phyloP scores from a whole-genome alignment of 345 rosid genomes.

The Mallotus nudiflorus region DNA sequence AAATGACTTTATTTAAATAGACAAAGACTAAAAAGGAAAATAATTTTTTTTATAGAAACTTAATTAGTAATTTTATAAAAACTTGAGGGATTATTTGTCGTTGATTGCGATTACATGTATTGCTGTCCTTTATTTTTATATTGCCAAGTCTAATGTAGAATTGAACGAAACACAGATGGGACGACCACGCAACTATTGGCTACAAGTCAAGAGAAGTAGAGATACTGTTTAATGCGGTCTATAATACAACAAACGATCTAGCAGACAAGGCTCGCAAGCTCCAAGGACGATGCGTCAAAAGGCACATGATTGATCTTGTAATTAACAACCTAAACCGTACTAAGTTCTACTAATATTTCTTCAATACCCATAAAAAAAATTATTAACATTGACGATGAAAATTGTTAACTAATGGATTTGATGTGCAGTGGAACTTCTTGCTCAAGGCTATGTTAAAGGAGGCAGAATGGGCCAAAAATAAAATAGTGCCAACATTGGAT shows the following conservation, averaged over 20 bases:
- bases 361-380: too few relatives aligned
- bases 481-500: constrained; percentile 8
- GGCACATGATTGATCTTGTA: background rate
- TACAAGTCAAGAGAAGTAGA: constrained; percentile 4
- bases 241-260: background rate
- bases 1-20: too few relatives aligned
- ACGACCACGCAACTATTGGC: background rate
- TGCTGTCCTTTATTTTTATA: too few relatives aligned
- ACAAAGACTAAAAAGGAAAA: too few relatives aligned
- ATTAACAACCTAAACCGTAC: background rate
- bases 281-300: constrained; percentile 11
- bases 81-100: too few relatives aligned
- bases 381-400: too few relatives aligned
- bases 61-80: too few relatives aligned
- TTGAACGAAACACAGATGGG: background rate
- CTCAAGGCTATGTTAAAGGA: constrained; percentile 10
- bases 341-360: too few relatives aligned
- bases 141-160: too few relatives aligned
- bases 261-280: background rate
- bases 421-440: constrained; percentile 3
- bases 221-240: constrained; percentile 9
- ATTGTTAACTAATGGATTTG: background rate
- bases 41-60: too few relatives aligned
- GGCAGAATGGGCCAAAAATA: constrained; percentile 2
- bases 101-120: too few relatives aligned